Evolutionary conservation across 495 filamentous ascomycete genomes (phyloP).

Genomic region (Penicillium psychrofluorescens): DNA sequence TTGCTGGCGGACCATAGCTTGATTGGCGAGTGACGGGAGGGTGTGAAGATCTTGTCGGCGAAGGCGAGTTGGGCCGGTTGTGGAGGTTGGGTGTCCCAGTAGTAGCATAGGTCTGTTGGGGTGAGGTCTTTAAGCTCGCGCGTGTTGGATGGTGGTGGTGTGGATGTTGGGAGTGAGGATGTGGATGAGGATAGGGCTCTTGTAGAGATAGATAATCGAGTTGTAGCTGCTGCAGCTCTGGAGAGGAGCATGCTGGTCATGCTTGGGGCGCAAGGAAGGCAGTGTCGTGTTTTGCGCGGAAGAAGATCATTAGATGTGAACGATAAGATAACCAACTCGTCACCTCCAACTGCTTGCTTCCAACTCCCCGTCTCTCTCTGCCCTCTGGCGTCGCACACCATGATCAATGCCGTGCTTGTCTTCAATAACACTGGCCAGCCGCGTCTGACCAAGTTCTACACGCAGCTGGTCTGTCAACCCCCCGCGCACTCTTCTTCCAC

Average conservation of each 20-base stretch:
- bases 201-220: constrained; percentile 6
- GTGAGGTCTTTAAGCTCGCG: constrained; percentile 26
- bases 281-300: too few relatives aligned
- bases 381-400: constrained; percentile 26
- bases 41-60: constrained; percentile 55
- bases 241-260: background rate
- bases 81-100: constrained; percentile 54
- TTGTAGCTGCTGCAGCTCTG: background rate
- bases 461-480: constrained; percentile 66
- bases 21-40: constrained; percentile 43
- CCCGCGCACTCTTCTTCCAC: background rate
- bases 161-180: background rate
- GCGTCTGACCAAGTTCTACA: constrained; percentile 97
- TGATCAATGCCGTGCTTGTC: constrained; percentile 99
- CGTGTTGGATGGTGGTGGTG: constrained; percentile 14
- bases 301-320: background rate
- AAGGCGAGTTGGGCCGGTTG: constrained; percentile 44
- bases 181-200: constrained; percentile 4
- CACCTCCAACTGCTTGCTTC: background rate
- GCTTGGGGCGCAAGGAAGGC: background rate
- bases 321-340: background rate
- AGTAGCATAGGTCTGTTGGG: constrained; percentile 36
- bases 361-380: too few relatives aligned
- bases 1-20: constrained; percentile 65
- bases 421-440: constrained; percentile 98